These are phyloP conservation scores for Hypoxylon rubiginosum DNA, from an alignment of 2,329 filamentous ascomycete species.

Conservation along the genomic window DNA sequence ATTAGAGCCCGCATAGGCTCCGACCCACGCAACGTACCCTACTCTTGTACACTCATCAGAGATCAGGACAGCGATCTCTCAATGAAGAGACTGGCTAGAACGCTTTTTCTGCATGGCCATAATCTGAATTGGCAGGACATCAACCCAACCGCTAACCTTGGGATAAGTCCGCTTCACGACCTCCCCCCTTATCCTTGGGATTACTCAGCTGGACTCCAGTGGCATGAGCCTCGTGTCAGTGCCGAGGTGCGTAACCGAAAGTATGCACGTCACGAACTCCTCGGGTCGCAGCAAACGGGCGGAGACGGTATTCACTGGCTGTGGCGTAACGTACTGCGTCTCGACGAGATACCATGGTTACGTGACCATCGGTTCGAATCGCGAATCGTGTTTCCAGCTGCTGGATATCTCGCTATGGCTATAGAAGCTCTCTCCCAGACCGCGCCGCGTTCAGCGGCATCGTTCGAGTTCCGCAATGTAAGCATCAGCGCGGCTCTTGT, in stretches of 20 bases:
- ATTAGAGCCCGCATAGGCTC: no score
- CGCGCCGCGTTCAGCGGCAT: no score
- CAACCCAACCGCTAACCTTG: neutral
- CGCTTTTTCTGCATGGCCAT: conserved; percentile 15
- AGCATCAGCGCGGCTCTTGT: conserved; percentile 14
- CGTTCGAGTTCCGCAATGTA: conserved; percentile 29
- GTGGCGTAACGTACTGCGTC: conserved; percentile 38
- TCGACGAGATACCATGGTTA: conserved; percentile 41
- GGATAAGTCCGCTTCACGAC: neutral
- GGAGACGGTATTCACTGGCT: conserved; percentile 36
- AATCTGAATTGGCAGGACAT: conserved; percentile 15
- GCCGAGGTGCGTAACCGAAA: conserved; percentile 28
- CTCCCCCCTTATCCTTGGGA: conserved; percentile 57
- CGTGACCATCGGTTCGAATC: conserved; percentile 39
- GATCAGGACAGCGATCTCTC: conserved; percentile 2
- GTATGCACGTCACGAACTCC: conserved; percentile 38
- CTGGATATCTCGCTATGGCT: conserved; percentile 37
- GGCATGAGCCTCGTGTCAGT: conserved; percentile 34
- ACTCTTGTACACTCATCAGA: neutral
- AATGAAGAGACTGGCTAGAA: conserved; percentile 25
- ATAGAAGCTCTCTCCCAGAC: conserved; percentile 28
- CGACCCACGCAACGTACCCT: no score
- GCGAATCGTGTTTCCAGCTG: conserved; percentile 41
- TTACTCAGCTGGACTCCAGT: conserved; percentile 40
- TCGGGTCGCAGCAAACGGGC: conserved; percentile 14